Percentiles rank a stretch among this genome's conserved stretches.
Conservation (phyloP, 2,329 filamentous ascomycete species). For the Coccinonectria pachysandricola region DNA sequence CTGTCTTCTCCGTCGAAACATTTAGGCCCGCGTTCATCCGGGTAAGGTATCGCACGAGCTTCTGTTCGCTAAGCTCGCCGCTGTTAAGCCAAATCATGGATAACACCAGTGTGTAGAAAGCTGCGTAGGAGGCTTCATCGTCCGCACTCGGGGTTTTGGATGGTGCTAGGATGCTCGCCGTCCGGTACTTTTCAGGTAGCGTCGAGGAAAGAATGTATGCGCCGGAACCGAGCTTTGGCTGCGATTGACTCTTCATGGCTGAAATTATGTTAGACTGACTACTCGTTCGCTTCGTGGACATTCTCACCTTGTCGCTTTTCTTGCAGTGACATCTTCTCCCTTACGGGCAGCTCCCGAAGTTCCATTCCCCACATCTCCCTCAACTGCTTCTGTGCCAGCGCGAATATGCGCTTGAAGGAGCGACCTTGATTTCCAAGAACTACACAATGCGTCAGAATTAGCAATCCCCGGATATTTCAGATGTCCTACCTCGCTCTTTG, state of each 20-base stretch:
- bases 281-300: background rate
- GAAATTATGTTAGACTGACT: slow-evolving; percentile 1
- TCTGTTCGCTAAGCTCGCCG: slow-evolving; percentile 65
- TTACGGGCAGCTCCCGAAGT: slow-evolving; percentile 69
- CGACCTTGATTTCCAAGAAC: slow-evolving; percentile 63
- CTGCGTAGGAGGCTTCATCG: slow-evolving; percentile 70
- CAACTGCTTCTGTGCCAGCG: slow-evolving; percentile 63
- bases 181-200: slow-evolving; percentile 58
- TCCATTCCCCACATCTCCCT: slow-evolving; percentile 79
- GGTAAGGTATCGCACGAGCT: slow-evolving; percentile 64
- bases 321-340: slow-evolving; percentile 70
- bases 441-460: slow-evolving; percentile 18
- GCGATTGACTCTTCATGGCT: slow-evolving; percentile 35
- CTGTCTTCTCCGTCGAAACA: slow-evolving; percentile 65
- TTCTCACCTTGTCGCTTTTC: slow-evolving; percentile 62
- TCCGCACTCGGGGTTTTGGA: slow-evolving; percentile 53
- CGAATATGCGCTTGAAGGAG: slow-evolving; percentile 69
- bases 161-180: slow-evolving; percentile 56
- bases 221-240: slow-evolving; percentile 50
- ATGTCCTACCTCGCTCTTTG: slow-evolving; percentile 45
- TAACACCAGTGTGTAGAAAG: slow-evolving; percentile 70
- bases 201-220: slow-evolving; percentile 69
- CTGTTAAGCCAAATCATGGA: slow-evolving; percentile 65
- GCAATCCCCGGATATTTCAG: accelerated
- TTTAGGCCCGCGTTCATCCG: slow-evolving; percentile 67